Percentiles rank a stretch among this genome's conserved stretches.
phyloP scores from a whole-genome alignment of 352 stramenopile species.

The Phytophthora brassicae region DNA sequence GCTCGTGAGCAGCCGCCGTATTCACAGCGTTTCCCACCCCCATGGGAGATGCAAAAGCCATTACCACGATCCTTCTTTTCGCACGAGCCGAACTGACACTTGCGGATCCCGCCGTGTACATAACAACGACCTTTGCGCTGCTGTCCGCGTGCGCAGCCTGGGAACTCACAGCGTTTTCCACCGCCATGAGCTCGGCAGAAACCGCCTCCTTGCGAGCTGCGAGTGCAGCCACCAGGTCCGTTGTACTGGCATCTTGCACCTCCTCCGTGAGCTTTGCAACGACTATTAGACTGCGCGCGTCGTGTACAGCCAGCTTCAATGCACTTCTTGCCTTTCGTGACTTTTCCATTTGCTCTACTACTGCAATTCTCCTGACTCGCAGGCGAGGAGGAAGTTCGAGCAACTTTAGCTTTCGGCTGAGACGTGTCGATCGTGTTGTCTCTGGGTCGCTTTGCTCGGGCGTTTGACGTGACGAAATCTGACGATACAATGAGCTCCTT shows the following conservation, averaged over 20 bases:
- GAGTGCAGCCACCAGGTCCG: conserved; percentile 58
- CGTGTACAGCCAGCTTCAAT: conserved; percentile 57
- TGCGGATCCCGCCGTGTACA: conserved; percentile 81
- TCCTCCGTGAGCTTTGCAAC: conserved; percentile 78
- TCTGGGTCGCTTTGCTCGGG: conserved; percentile 23
- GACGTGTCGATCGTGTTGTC: neutral
- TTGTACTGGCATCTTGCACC: conserved; percentile 71
- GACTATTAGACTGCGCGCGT: conserved; percentile 80
- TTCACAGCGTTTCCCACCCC: conserved; percentile 69
- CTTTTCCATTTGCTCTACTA: conserved; percentile 25
- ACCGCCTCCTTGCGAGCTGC: conserved; percentile 76
- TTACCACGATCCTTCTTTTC: conserved; percentile 89
- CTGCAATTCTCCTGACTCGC: conserved; percentile 19
- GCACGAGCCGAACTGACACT: conserved; percentile 69
- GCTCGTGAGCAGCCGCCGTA: conserved; percentile 46
- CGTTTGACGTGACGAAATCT: conserved; percentile 12
- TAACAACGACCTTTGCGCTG: conserved; percentile 86
- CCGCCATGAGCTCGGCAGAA: conserved; percentile 82
- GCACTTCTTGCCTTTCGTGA: conserved; percentile 76
- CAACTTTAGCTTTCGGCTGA: conserved; percentile 16
- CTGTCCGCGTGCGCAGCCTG: conserved; percentile 67
- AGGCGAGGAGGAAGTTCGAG: conserved; percentile 14
- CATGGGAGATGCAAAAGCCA: conserved; percentile 74
- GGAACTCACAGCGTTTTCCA: conserved; percentile 79
- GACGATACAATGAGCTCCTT: conserved; percentile 45